Evolutionary conservation across 2,329 filamentous ascomycete species (phyloP).

Genomic region (Curvularia hawaiiensis): DNA sequence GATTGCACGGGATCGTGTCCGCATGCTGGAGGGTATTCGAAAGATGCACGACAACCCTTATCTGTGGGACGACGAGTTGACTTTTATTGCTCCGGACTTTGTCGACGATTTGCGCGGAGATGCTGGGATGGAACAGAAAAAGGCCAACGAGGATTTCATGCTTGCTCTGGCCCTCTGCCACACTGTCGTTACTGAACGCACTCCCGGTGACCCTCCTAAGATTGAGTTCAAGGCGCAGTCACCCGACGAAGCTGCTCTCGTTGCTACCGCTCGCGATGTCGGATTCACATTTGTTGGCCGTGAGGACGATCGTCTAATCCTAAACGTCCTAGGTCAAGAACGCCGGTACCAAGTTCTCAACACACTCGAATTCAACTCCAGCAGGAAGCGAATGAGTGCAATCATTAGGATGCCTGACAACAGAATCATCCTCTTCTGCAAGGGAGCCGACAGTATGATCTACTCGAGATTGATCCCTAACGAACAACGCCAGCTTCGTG

Average conservation of each 20-base stretch:
- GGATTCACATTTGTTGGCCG: constrained; percentile 91
- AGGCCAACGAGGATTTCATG: constrained; percentile 89
- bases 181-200: constrained; percentile 89
- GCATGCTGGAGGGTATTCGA: constrained; percentile 74
- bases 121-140: constrained; percentile 75
- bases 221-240: constrained; percentile 98
- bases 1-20: constrained; percentile 77
- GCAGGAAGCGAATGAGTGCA: constrained; percentile 95
- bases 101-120: constrained; percentile 80
- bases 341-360: constrained; percentile 86
- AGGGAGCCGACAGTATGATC: constrained; percentile 96
- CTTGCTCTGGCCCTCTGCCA: constrained; percentile 93
- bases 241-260: constrained; percentile 92
- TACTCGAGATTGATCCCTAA: constrained; percentile 87
- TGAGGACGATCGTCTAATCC: constrained; percentile 76
- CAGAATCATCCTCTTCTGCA: constrained; percentile 90
- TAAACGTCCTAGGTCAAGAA: constrained; percentile 88
- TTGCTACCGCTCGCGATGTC: constrained; percentile 91
- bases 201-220: constrained; percentile 85
- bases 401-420: constrained; percentile 95
- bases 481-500: constrained; percentile 82
- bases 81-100: constrained; percentile 90
- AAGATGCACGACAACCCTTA: constrained; percentile 88
- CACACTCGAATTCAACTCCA: constrained; percentile 96
- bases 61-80: constrained; percentile 85